Percentiles rank a stretch among this genome's conserved stretches.
Conservation (phyloP, 495 filamentous ascomycete genomes). For the Aspergillus cavernicola region DNA sequence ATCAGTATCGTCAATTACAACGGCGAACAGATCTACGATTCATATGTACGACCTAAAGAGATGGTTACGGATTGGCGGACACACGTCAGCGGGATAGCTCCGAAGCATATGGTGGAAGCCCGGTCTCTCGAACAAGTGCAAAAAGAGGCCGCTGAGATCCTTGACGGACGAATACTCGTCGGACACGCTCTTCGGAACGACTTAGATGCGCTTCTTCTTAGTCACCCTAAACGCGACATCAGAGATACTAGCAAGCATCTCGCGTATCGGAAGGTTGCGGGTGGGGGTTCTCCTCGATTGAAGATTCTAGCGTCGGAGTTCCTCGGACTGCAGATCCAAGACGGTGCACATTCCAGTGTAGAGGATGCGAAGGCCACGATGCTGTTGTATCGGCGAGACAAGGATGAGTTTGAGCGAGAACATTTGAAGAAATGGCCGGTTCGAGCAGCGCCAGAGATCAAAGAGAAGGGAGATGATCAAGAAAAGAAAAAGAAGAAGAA, state of each 20-base stretch:
- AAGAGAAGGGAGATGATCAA: slow-evolving; percentile 36
- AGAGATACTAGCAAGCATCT: slow-evolving; percentile 80
- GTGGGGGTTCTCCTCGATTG: slow-evolving; percentile 74
- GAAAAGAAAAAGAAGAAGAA: slow-evolving; percentile 49
- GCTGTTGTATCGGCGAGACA: slow-evolving; percentile 76
- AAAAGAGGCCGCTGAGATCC: slow-evolving; percentile 62
- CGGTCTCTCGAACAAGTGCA: slow-evolving; percentile 72
- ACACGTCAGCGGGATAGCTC: slow-evolving; percentile 71
- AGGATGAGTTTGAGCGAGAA: slow-evolving; percentile 77
- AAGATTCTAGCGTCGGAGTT: slow-evolving; percentile 72
- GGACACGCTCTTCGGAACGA: slow-evolving; percentile 92
- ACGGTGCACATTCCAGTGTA: slow-evolving; percentile 67
- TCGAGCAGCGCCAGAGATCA: slow-evolving; percentile 35
- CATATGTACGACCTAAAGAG: slow-evolving; percentile 75
- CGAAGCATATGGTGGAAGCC: slow-evolving; percentile 64
- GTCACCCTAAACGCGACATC: slow-evolving; percentile 71
- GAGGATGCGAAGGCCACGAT: slow-evolving; percentile 91
- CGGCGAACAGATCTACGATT: slow-evolving; percentile 85
- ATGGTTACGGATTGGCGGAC: slow-evolving; percentile 87
- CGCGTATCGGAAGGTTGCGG: slow-evolving; percentile 67
- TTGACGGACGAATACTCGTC: slow-evolving; percentile 71
- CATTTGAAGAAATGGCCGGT: slow-evolving; percentile 61
- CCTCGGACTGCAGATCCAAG: slow-evolving; percentile 79
- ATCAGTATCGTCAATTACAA: slow-evolving; percentile 91
- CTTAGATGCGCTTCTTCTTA: slow-evolving; percentile 67